Conservation (phyloP, 75 land plant genomes). For the Ceratopteris richardii region DNA sequence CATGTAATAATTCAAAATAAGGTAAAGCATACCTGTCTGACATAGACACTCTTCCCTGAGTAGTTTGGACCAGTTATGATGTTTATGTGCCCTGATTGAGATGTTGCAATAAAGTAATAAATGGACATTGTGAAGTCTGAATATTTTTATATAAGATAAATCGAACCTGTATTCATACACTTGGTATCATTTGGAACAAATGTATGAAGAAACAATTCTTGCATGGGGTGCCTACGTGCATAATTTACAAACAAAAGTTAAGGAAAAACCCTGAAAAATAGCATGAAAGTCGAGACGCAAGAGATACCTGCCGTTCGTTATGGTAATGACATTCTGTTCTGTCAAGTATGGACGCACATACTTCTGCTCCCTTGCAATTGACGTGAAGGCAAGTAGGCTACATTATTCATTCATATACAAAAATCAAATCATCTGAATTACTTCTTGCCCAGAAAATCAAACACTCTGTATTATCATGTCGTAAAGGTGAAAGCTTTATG, state of each 20-base stretch:
- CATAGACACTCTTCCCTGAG: slow-evolving; percentile 94
- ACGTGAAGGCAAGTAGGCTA: slow-evolving; percentile 73
- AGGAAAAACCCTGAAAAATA: too few relatives aligned
- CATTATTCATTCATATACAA: not conserved
- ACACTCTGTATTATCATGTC: too few relatives aligned
- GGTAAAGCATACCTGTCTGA: slow-evolving; percentile 75
- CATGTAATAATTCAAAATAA: too few relatives aligned
- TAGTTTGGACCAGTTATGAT: slow-evolving; percentile 95
- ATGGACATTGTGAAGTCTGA: not conserved
- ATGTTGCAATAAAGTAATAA: not conserved
- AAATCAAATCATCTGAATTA: too few relatives aligned
- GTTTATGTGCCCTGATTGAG: slow-evolving; percentile 56
- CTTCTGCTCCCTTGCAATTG: slow-evolving; percentile 82
- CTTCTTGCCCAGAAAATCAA: too few relatives aligned
- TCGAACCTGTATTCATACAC: slow-evolving; percentile 19
- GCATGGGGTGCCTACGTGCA: slow-evolving; percentile 73
- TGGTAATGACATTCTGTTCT: slow-evolving; percentile 47
- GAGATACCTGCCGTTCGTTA: slow-evolving; percentile 79
- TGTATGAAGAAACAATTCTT: slow-evolving; percentile 86
- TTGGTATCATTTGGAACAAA: slow-evolving; percentile 92
- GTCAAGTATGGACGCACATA: slow-evolving; percentile 73
- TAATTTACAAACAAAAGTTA: too few relatives aligned
- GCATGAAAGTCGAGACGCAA: too few relatives aligned
- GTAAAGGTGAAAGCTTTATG: too few relatives aligned
- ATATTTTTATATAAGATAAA: not conserved